Percentiles rank a stretch among this genome's conserved stretches.
Conservation (phyloP, 2,329 filamentous ascomycete species). For the Xylaria arbuscula region DNA sequence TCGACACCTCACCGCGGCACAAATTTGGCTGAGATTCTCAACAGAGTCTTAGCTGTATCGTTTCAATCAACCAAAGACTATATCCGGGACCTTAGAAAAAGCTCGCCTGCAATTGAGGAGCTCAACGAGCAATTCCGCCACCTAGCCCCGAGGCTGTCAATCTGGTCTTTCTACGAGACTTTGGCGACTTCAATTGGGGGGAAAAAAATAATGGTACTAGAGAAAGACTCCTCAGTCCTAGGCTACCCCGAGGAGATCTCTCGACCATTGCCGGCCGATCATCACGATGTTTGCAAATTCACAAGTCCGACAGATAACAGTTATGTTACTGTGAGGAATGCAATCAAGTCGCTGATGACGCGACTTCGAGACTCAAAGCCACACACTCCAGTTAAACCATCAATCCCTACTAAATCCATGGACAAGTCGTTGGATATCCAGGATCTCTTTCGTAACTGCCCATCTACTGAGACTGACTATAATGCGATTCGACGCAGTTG, state of each 20-base stretch:
- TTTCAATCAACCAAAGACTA: constrained; percentile 43
- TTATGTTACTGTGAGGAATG: constrained; percentile 34
- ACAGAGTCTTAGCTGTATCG: constrained; percentile 37
- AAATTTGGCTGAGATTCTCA: constrained; percentile 42
- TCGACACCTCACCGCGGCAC: constrained; percentile 47
- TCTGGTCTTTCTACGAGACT: constrained; percentile 54
- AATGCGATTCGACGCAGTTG: constrained; percentile 8
- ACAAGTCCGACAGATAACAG: constrained; percentile 38
- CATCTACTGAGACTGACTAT: constrained; percentile 23
- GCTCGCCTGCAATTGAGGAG: constrained; percentile 41
- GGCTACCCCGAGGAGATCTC: constrained; percentile 47
- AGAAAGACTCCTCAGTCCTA: constrained; percentile 46
- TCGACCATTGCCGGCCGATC: constrained; percentile 46
- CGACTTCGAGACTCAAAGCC: background rate
- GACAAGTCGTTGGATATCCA: constrained; percentile 6
- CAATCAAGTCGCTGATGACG: constrained; percentile 18
- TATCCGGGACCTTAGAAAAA: constrained; percentile 44
- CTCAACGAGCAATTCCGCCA: constrained; percentile 53
- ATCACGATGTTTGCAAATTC: constrained; percentile 50
- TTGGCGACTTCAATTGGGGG: constrained; percentile 39
- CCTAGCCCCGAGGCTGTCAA: constrained; percentile 43
- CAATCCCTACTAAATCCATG: background rate
- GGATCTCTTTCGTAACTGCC: constrained; percentile 15
- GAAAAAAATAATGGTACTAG: constrained; percentile 38
- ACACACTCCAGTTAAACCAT: background rate